Evolutionary conservation across 768 basidiomycete genomes (phyloP).

Genomic region (Amanita brunnescens): DNA sequence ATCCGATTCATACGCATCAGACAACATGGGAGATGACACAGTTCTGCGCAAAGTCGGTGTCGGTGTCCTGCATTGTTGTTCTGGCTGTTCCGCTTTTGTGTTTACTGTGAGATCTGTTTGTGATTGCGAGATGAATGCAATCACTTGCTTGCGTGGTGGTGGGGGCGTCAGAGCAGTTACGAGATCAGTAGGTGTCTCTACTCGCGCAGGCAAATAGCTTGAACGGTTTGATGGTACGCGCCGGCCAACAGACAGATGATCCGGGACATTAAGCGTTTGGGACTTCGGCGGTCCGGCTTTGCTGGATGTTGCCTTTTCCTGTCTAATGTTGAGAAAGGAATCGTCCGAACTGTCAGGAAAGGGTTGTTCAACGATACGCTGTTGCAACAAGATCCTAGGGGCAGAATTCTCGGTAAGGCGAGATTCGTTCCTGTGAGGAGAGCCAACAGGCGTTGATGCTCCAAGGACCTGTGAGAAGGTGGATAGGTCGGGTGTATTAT

Average conservation of each 20-base stretch:
- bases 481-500: slow-evolving; percentile 38
- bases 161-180: slow-evolving; percentile 60
- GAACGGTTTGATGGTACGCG: slow-evolving; percentile 25
- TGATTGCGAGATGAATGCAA: slow-evolving; percentile 45
- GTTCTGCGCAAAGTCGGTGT: slow-evolving; percentile 31
- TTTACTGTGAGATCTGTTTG: slow-evolving; percentile 38
- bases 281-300: slow-evolving; percentile 18
- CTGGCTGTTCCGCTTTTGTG: slow-evolving; percentile 4
- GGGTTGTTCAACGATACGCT: slow-evolving; percentile 33
- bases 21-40: slow-evolving; percentile 46
- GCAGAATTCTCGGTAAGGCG: slow-evolving; percentile 10
- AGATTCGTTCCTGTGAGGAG: slow-evolving; percentile 15
- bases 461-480: slow-evolving; percentile 36
- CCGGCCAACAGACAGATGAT: slow-evolving; percentile 13
- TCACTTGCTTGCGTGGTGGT: slow-evolving; percentile 44
- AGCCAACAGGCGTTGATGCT: slow-evolving; percentile 31
- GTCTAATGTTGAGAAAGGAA: slow-evolving; percentile 16
- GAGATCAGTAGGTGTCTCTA: slow-evolving; percentile 54
- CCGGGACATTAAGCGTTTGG: slow-evolving; percentile 19
- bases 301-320: slow-evolving; percentile 21
- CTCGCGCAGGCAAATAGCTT: slow-evolving; percentile 44
- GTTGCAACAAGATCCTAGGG: slow-evolving; percentile 15
- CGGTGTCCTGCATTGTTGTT: not conserved
- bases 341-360: slow-evolving; percentile 28
- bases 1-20: slow-evolving; percentile 32